These are phyloP conservation scores for Cymbopogon flexuosus DNA, from an alignment of 202 grass and related monocot species.

Conservation along the genomic window DNA sequence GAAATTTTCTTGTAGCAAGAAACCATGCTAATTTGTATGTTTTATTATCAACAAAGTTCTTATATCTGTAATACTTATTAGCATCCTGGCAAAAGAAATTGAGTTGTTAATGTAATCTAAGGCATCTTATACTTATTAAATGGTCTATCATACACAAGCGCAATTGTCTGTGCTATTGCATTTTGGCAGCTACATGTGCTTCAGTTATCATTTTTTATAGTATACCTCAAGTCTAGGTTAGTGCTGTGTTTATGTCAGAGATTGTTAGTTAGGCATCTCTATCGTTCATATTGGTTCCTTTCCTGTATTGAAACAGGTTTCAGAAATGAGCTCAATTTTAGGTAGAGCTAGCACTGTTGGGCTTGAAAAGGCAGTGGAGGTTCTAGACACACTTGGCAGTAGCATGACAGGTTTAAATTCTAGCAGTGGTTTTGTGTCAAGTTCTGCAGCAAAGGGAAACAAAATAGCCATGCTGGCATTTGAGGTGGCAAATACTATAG, in stretches of 20 bases:
- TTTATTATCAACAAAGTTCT: not conserved
- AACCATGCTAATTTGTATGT: not conserved
- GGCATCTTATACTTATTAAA: not conserved
- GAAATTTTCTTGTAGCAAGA: not conserved
- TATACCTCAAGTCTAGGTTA: not conserved
- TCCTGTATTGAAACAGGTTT: constrained; percentile 63
- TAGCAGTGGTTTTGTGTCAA: constrained; percentile 63
- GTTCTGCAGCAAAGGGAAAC: constrained; percentile 51
- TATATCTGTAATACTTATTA: not conserved
- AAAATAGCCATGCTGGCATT: constrained; percentile 91
- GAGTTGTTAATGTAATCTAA: not conserved
- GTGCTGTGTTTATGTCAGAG: not conserved
- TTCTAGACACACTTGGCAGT: constrained; percentile 95
- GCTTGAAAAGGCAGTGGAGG: constrained; percentile 85
- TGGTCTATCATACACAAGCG: not conserved
- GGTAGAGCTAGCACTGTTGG: constrained; percentile 74
- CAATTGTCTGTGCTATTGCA: not conserved
- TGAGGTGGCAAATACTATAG: constrained; percentile 94
- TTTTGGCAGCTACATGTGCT: not conserved
- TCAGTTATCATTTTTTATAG: constrained; percentile 15
- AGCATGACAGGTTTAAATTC: constrained; percentile 84
- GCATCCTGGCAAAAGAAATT: not conserved
- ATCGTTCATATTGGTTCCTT: constrained; percentile 4
- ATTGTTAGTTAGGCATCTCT: constrained; percentile 12
- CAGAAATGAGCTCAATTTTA: constrained; percentile 81